These are phyloP conservation scores for Pterulicium gracile DNA, from an alignment of 1,284 basidiomycete species.

Conservation along the genomic window DNA sequence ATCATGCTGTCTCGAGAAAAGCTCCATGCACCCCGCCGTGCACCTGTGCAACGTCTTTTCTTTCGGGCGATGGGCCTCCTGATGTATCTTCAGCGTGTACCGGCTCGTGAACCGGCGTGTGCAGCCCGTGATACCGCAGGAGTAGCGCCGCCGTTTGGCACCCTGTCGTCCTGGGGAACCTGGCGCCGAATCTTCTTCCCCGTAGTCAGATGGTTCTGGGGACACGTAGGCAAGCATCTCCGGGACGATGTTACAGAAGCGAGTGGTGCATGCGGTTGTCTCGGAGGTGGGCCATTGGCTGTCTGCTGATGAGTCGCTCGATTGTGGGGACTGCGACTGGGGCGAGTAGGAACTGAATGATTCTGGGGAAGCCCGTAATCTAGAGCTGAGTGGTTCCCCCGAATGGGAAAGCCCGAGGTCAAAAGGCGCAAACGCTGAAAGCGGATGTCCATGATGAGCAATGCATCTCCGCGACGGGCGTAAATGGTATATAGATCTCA, in stretches of 20 bases:
- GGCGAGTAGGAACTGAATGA: too few relatives aligned
- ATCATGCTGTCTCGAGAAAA: conserved; percentile 10
- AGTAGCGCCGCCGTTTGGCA: neutral
- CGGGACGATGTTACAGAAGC: neutral
- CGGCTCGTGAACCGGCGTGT: neutral
- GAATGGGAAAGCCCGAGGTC: too few relatives aligned
- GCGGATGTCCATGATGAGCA: too few relatives aligned
- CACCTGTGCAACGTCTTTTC: conserved; percentile 3
- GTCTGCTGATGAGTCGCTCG: too few relatives aligned
- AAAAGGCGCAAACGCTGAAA: too few relatives aligned
- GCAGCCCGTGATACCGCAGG: neutral
- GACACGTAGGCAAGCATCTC: neutral
- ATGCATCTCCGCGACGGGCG: too few relatives aligned
- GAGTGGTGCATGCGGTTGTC: too few relatives aligned
- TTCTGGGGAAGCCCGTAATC: too few relatives aligned
- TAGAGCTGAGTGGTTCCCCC: too few relatives aligned
- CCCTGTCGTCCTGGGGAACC: neutral
- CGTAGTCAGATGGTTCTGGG: neutral
- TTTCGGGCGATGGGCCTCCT: neutral
- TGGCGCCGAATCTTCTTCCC: neutral
- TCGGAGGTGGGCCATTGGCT: too few relatives aligned
- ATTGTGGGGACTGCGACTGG: too few relatives aligned
- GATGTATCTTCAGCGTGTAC: neutral
- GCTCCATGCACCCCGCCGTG: conserved; percentile 6
- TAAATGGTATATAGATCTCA: too few relatives aligned